Evolutionary conservation across 1,284 basidiomycete species (phyloP).

Genomic region (Pseudozyma thailandica): DNA sequence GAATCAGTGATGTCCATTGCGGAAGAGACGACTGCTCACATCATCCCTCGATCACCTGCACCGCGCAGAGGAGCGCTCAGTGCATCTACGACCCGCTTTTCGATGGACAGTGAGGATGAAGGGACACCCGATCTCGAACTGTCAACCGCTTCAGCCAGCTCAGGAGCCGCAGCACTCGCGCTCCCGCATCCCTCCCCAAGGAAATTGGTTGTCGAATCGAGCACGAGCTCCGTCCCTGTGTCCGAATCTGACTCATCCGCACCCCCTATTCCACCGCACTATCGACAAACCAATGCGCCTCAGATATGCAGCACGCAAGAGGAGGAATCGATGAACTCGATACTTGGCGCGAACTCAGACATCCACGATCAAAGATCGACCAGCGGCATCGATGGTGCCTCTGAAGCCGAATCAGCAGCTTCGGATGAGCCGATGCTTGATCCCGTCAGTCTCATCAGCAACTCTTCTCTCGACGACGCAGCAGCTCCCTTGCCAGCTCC

Average conservation of each 20-base stretch:
- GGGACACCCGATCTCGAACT: background rate
- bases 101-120: conserved; percentile 20
- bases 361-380: background rate
- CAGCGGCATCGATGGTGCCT: background rate
- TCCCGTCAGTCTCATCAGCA: background rate
- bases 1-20: background rate
- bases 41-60: conserved; percentile 4
- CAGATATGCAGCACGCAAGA: conserved; percentile 21
- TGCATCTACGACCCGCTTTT: conserved; percentile 8
- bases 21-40: conserved; percentile 1
- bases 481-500: background rate
- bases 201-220: conserved; percentile 19
- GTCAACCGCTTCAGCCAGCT: conserved; percentile 9
- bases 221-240: background rate
- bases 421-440: background rate
- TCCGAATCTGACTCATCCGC: conserved; percentile 6
- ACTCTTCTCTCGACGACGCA: background rate
- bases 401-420: background rate
- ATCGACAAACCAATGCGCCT: conserved; percentile 2
- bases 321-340: conserved; percentile 13
- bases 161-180: background rate
- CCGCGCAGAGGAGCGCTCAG: conserved; percentile 22
- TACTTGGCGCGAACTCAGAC: conserved; percentile 2
- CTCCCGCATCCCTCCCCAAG: conserved; percentile 13
- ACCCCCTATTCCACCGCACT: conserved; percentile 9